Evolutionary conservation across 805 yeast genomes (phyloP).

Genomic region (Ogataea methanolica): DNA sequence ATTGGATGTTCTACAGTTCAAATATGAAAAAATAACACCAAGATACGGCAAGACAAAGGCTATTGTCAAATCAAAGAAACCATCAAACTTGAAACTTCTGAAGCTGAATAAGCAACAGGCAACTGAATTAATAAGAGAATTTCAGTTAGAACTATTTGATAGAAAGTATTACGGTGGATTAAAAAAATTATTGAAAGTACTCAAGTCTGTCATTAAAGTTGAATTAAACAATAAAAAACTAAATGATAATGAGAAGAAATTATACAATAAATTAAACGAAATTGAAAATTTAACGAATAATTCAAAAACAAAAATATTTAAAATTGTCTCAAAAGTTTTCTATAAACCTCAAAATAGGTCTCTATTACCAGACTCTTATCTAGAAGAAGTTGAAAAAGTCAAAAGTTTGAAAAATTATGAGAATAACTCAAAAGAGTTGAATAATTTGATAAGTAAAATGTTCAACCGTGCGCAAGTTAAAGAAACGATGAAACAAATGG

Average conservation of each 20-base stretch:
- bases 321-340: constrained; percentile 19
- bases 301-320: constrained; percentile 19
- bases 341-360: constrained; percentile 11
- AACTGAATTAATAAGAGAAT: constrained; percentile 35
- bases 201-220: constrained; percentile 25
- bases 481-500: constrained; percentile 22
- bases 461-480: constrained; percentile 42
- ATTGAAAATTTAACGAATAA: constrained; percentile 12
- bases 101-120: constrained; percentile 38
- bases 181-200: constrained; percentile 36
- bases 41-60: constrained; percentile 47
- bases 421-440: constrained; percentile 35
- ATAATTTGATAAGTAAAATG: constrained; percentile 43
- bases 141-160: constrained; percentile 41
- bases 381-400: constrained; percentile 27
- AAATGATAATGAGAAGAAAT: constrained; percentile 6
- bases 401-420: constrained; percentile 33
- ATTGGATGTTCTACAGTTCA: constrained; percentile 52
- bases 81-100: constrained; percentile 34
- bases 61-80: constrained; percentile 39
- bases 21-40: constrained; percentile 40
- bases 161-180: constrained; percentile 46
- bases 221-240: constrained; percentile 2
- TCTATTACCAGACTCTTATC: constrained; percentile 29
- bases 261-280: constrained; percentile 8